Conservation (phyloP, 2,329 filamentous ascomycete species). For the Colletotrichum lentis region DNA sequence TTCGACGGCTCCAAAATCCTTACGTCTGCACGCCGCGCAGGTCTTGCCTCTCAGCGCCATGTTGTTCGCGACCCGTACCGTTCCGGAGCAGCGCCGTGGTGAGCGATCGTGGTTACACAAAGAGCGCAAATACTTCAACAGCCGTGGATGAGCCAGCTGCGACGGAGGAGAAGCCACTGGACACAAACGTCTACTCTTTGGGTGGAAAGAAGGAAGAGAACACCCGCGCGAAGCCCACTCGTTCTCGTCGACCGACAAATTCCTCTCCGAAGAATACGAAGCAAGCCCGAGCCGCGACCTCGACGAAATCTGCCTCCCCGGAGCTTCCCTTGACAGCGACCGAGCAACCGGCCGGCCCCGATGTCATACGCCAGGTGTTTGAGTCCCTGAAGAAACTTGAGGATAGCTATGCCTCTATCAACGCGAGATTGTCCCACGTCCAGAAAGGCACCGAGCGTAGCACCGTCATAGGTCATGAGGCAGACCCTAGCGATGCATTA, state of each 20-base stretch:
- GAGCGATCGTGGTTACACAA: constrained; percentile 16
- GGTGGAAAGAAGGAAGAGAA: neutral
- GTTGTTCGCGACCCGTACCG: constrained; percentile 9
- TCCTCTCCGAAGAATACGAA: neutral
- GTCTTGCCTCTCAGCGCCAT: constrained; percentile 11
- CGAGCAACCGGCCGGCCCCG: constrained; percentile 9
- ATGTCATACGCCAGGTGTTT: constrained; percentile 28
- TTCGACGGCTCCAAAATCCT: constrained; percentile 43
- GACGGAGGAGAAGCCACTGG: no score
- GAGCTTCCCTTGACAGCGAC: constrained; percentile 21
- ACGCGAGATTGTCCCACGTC: constrained; percentile 14
- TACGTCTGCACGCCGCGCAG: constrained; percentile 44
- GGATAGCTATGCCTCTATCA: constrained; percentile 24
- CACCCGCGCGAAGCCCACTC: neutral
- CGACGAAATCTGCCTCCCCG: constrained; percentile 14
- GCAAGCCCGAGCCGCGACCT: neutral
- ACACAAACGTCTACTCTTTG: neutral
- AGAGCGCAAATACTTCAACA: constrained; percentile 3
- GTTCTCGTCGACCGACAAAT: neutral
- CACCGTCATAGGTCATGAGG: neutral
- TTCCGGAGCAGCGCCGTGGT: constrained; percentile 3
- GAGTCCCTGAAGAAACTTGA: constrained; percentile 25
- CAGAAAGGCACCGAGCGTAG: neutral
- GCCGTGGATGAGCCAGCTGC: neutral
- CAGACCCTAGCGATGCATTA: neutral